Base-by-base conservation (phyloP, 1,284 basidiomycete species). In the Microbotryomycetes sp. region DNA sequence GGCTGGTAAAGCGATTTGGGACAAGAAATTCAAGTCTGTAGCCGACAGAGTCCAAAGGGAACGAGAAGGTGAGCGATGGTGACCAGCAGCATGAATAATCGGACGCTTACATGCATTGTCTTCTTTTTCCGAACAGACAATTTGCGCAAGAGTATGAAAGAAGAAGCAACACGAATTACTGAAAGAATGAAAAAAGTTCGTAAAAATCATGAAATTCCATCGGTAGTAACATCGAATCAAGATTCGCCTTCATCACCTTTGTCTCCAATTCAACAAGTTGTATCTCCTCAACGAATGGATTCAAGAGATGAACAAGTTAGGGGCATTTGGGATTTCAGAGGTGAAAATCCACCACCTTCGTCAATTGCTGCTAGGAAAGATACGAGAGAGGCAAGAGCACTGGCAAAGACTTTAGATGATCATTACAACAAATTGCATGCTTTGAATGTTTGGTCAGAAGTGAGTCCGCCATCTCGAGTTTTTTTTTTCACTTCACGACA, bases 351-450 rank as follows among this genome's bases (percentile, higher is more conserved):
- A 6, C 88, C 88, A 7, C 85, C 89, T 4, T 87, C 86, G 69
- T 88, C 87, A 64, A 88, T 91, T 68, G 86, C 86, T 31, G 84
- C 86, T 31, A 78, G 88, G 59, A 77, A 87, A 54, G 88, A 90
- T 70, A 89, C 87, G 3, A 53, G 30, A 16, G 65, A 66, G 16
- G 67, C 65, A 19, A 19, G 67, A 12, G 56, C 56, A 29, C 57
- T 67, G 22, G 67, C 67, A 32, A 62, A 57, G 31, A 58, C 60
- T 1, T 58, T 69, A 23, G 65, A 69, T 52, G 65, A 69, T 49
- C 67, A 63, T 26, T 67, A 59, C 53, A 49, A 48, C 22, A 59
- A 59, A 23, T 14, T 69, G 3, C 54, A 60, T n/a, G 63, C 61
- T 2, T 55, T 63, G 23, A 57, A 52, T 36, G 25, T 69, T 15